A percentile compares a stretch with the other conserved stretches of the same genome.
Conservation (phyloP, 129 eudicot species). For the Arctium lappa region DNA sequence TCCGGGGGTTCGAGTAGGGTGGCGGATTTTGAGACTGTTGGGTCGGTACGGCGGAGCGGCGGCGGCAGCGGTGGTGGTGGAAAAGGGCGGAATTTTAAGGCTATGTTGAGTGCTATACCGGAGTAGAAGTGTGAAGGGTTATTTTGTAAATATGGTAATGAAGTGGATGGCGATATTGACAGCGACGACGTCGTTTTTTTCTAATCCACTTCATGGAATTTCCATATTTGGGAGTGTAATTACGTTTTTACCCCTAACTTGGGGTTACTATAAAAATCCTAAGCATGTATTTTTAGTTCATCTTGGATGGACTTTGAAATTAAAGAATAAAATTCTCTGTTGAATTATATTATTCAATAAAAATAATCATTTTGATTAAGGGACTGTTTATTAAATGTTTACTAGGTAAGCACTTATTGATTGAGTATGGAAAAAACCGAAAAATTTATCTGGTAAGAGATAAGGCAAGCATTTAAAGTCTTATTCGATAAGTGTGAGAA, state of each 20-base stretch:
- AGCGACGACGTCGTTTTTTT: slow-evolving; percentile 34
- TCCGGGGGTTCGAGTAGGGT: slow-evolving; percentile 35
- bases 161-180: not conserved
- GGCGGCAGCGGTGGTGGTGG: slow-evolving; percentile 38
- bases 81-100: slow-evolving; percentile 35
- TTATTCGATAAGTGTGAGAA: no score
- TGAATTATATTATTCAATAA: no score
- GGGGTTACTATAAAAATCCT: not conserved
- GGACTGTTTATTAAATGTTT: no score
- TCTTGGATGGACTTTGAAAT: not conserved
- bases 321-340: not conserved
- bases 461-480: no score
- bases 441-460: no score
- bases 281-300: not conserved
- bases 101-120: slow-evolving; percentile 62
- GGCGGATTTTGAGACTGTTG: slow-evolving; percentile 35
- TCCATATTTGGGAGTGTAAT: slow-evolving; percentile 13
- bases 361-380: no score
- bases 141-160: slow-evolving; percentile 14
- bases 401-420: no score
- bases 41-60: slow-evolving; percentile 13
- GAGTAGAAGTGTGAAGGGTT: slow-evolving; percentile 39
- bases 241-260: slow-evolving; percentile 19
- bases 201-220: not conserved
- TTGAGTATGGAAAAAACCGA: no score